phyloP scores from a whole-genome alignment of 2,329 filamentous ascomycete genomes.

The Aspergillus fischeri region DNA sequence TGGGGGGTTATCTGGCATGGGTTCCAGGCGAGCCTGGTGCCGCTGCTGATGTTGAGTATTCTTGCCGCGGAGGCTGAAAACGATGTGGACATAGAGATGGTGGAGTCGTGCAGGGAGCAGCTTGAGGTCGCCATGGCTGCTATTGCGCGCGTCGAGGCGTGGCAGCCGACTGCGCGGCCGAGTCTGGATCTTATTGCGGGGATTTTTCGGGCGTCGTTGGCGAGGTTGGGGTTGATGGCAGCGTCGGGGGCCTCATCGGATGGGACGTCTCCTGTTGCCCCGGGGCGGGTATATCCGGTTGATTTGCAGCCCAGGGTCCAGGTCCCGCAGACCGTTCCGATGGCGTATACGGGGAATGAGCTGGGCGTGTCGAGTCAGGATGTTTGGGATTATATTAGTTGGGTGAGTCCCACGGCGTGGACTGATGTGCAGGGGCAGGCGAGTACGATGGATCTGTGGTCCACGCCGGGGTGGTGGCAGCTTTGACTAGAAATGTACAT shows the following conservation, averaged over 20 bases:
- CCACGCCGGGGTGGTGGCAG: neutral
- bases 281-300: neutral
- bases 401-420: neutral
- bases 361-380: neutral
- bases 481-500: neutral
- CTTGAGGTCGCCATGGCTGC: neutral
- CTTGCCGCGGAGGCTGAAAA: neutral
- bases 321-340: neutral
- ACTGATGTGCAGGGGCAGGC: neutral
- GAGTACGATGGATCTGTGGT: neutral
- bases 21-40: slow-evolving; percentile 74
- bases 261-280: neutral
- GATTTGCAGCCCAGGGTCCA: neutral
- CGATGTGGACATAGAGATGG: neutral
- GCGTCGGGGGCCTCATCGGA: no score
- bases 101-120: neutral
- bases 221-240: neutral
- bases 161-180: neutral
- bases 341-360: neutral
- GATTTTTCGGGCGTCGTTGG: neutral
- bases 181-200: neutral
- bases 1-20: slow-evolving; percentile 77
- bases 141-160: neutral
- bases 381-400: neutral
- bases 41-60: slow-evolving; percentile 40